Base-by-base conservation (phyloP, 1,284 basidiomycete genomes). In the Leccinum holopus region DNA sequence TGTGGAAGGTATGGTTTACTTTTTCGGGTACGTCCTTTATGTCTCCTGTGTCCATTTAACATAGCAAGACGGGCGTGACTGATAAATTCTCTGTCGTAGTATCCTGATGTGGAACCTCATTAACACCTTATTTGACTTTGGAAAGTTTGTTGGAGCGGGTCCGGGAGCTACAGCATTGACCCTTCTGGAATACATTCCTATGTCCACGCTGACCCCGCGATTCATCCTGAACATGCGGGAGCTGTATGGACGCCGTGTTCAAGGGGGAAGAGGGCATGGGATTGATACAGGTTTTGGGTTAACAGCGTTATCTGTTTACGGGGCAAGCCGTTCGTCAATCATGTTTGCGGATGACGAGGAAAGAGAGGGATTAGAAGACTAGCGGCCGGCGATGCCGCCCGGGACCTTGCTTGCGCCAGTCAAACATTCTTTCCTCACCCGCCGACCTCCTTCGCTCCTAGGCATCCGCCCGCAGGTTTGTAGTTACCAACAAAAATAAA, bases 381-480 rank as follows among this genome's bases (percentile, higher is more conserved):
- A n/a, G n/a, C n/a, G n/a, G n/a, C n/a, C n/a, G n/a, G n/a, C n/a
- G 32, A 33, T 33, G 32, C 32, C 32, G 32, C 3, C 32, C 32
- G 10, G 32, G 32, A 33, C 33, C 33, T 33, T 33, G 33, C 33
- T 33, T 33, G 33, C 33, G 33, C 33, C 33, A 33, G 33, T 33
- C 33, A 33, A 33, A 33, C 10, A 33, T 33, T 33, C 1, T 33
- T 33, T 33, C 33, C 33, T 33, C 33, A 33, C 33, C 33, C 32
- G 32, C 32, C 32, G 63, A 10, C 78, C 37, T 39, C 37, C 14
- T 39, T 39, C 37, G 37, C 37, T 39, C 14, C 37, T 39, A 16
- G 32, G 32, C 3, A 39, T 39, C 37, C 14, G 28, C 28, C 28
- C 28, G 1, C 28, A 28, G 28, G 28, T 28, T 21, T 21, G 21